Conservation (phyloP, 176 grass and related monocot genomes). For the Avena sativa region DNA sequence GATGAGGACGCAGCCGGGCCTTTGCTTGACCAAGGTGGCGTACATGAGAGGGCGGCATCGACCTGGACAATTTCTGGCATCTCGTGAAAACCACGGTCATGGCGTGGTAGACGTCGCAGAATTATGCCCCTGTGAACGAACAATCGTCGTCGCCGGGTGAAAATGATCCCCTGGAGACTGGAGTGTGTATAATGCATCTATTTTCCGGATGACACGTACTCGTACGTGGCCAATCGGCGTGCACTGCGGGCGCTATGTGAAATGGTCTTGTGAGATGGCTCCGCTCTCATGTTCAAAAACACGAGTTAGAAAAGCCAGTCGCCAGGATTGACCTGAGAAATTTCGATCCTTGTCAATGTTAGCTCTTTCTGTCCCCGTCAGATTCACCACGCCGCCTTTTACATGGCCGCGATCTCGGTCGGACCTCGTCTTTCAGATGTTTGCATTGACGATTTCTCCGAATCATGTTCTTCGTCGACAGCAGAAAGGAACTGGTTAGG, state of each 20-base stretch:
- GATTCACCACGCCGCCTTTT: background rate
- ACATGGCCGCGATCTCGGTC: background rate
- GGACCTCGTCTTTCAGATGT: conserved; percentile 1
- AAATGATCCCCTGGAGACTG: too few relatives aligned
- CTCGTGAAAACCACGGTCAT: conserved; percentile 15
- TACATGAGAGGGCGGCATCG: conserved; percentile 10
- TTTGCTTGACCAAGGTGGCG: conserved; percentile 29
- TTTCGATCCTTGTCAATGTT: background rate
- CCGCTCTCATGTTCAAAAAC: background rate
- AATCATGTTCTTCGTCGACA: background rate
- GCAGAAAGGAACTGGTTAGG: background rate
- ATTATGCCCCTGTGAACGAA: background rate
- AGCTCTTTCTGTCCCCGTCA: background rate
- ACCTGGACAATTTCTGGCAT: conserved; percentile 14
- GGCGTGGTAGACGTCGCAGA: background rate
- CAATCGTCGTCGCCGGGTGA: too few relatives aligned
- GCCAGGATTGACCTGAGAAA: conserved; percentile 4
- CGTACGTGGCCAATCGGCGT: background rate
- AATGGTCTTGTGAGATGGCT: conserved; percentile 5
- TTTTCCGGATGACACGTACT: background rate
- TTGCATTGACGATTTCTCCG: background rate
- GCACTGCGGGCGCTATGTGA: background rate
- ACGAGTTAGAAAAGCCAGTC: background rate
- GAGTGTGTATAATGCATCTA: too few relatives aligned
- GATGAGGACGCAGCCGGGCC: background rate